Conservation (phyloP, 805 yeast species). For the Candida jianshihensis region DNA sequence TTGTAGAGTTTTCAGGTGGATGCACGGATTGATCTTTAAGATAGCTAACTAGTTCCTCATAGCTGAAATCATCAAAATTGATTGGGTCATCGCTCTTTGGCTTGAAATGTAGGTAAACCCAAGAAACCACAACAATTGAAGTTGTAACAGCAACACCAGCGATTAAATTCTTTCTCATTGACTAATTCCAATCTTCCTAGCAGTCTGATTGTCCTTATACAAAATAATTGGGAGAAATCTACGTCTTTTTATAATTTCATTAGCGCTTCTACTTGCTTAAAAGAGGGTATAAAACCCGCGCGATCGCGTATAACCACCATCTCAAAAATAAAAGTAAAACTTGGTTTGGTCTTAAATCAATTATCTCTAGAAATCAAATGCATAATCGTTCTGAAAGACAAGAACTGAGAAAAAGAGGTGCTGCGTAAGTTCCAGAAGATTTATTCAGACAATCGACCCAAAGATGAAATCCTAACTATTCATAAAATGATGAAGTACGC, state of each 20-base stretch:
- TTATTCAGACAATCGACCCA: neutral
- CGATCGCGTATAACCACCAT: too few relatives aligned
- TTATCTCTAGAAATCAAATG: too few relatives aligned
- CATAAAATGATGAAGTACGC: neutral
- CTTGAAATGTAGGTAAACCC: neutral
- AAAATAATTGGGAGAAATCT: too few relatives aligned
- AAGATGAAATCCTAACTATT: neutral
- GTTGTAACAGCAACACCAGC: too few relatives aligned
- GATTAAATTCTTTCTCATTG: too few relatives aligned
- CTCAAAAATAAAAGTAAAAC: too few relatives aligned
- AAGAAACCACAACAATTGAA: neutral
- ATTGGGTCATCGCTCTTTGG: neutral
- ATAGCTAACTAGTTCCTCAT: neutral
- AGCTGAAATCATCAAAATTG: neutral
- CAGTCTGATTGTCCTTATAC: too few relatives aligned
- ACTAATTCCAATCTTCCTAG: too few relatives aligned
- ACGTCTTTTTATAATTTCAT: neutral
- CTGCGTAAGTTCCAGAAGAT: conserved; percentile 1
- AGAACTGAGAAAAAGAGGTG: conserved; percentile 4
- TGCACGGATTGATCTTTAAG: neutral
- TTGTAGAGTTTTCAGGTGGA: neutral
- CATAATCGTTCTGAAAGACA: neutral
- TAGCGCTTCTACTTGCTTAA: neutral
- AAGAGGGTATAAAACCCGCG: neutral
- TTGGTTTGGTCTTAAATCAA: too few relatives aligned